A percentile compares a stretch with the other conserved stretches of the same genome.
Evolutionary conservation across 148 eudicot genomes (phyloP).

Genomic region (Spergularia marina): DNA sequence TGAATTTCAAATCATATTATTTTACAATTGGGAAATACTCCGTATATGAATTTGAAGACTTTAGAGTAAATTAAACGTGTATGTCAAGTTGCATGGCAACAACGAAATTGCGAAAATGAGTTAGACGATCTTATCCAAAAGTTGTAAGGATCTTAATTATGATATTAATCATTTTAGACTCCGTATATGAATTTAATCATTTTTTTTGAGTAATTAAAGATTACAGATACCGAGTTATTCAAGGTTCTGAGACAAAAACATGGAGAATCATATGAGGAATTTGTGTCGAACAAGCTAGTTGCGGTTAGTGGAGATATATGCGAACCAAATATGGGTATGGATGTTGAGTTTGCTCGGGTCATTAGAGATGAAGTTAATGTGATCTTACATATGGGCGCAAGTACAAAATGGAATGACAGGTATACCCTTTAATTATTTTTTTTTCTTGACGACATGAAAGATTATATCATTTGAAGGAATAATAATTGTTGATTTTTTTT

Average conservation of each 20-base stretch:
- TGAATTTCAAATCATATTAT: background rate
- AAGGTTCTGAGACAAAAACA: conserved; percentile 4
- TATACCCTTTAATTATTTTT: background rate
- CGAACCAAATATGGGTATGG: conserved; percentile 12
- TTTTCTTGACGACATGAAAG: background rate
- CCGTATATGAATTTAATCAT: too few relatives aligned
- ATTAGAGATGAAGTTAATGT: background rate
- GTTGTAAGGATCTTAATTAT: background rate
- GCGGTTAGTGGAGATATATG: conserved; percentile 1
- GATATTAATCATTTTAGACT: too few relatives aligned
- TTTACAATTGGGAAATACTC: background rate
- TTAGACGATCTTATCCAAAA: background rate
- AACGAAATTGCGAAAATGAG: too few relatives aligned
- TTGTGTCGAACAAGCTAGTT: conserved; percentile 11
- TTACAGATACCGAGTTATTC: conserved; percentile 11
- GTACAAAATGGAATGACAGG: conserved; percentile 13
- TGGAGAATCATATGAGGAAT: conserved; percentile 15
- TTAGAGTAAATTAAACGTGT: background rate
- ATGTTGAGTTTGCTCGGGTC: background rate
- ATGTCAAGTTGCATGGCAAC: too few relatives aligned
- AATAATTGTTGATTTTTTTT: too few relatives aligned
- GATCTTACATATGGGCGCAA: background rate
- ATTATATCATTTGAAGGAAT: too few relatives aligned
- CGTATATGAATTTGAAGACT: too few relatives aligned
- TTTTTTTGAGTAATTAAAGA: background rate